These are phyloP conservation scores for Cryoendolithus antarcticus DNA, from an alignment of 2,329 filamentous ascomycete genomes.

Conservation along the genomic window DNA sequence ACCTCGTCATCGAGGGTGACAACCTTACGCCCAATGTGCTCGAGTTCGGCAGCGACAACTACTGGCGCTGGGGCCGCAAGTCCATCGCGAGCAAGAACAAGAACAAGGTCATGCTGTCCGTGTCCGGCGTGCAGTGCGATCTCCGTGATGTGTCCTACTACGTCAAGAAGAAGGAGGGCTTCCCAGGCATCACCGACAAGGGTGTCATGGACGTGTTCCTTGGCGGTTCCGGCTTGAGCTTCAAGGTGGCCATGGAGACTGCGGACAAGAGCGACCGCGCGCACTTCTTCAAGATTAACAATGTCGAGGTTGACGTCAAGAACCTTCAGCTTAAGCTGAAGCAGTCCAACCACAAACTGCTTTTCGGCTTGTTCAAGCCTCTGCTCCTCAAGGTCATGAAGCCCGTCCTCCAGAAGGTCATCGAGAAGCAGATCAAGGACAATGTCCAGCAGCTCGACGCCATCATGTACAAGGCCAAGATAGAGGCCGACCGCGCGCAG, in stretches of 20 bases:
- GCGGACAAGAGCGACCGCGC: constrained; percentile 62
- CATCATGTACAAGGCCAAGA: constrained; percentile 63
- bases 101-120: constrained; percentile 74
- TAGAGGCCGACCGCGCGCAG: constrained; percentile 64
- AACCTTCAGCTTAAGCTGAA: constrained; percentile 62
- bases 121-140: constrained; percentile 86
- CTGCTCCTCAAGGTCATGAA: constrained; percentile 72
- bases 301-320: constrained; percentile 34
- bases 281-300: constrained; percentile 91
- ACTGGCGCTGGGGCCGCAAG: constrained; percentile 91
- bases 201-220: constrained; percentile 83
- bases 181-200: constrained; percentile 74
- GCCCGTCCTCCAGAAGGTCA: constrained; percentile 71
- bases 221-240: constrained; percentile 75
- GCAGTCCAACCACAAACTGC: constrained; percentile 86
- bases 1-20: constrained; percentile 87
- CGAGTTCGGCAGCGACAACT: constrained; percentile 84
- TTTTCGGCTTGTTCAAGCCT: constrained; percentile 80
- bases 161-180: constrained; percentile 87
- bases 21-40: constrained; percentile 90
- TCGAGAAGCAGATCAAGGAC: constrained; percentile 82
- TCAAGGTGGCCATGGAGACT: constrained; percentile 80
- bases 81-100: constrained; percentile 66
- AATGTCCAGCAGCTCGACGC: constrained; percentile 64
- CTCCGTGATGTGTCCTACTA: constrained; percentile 82